Evolutionary conservation across 495 filamentous ascomycete species (phyloP), one percentile per base, ranked within the genome.

Genomic region (Daldinia bambusicola): DNA sequence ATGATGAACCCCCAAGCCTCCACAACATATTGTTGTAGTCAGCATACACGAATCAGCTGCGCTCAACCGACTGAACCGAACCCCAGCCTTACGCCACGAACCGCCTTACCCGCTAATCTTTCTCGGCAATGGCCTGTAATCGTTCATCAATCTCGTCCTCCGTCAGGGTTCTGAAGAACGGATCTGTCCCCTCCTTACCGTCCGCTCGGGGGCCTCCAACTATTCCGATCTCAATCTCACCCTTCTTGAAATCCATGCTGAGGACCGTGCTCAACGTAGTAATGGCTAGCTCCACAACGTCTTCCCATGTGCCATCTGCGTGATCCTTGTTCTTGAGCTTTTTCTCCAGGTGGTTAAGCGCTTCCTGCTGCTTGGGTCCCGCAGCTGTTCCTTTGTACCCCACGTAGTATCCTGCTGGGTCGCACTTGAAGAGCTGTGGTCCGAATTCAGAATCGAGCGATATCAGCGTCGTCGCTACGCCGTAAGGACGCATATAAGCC

Each of bases 281-380:
- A 82, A 99, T 98, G 43, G 91, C 95, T 67, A 98, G 85, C 83
- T 99, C 95, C 62, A 99, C 95, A 38, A 99, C 95, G 66, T 98
- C 95, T 83, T 98, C 92, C 96, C 96, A 98, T 81, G 83, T 90
- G 66, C 95, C 95, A 7, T 93, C 89, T 32, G 95, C 95, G 75
- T 87, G 87, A 80, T 98, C 94, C 90, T 97, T 97, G 89, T 97
- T 97, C 89, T 98, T 98, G 83, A 99, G 89, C 88, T 97, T 98
- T 91, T 98, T 98, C 88, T 99, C 95, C 58, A 99, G 85, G 77
- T 94, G 90, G 79, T 98, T 99, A 77, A 97, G 88, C 71, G 95
- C 95, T 86, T 99, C 95, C 80, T 99, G 95, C 77, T 97, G 93
- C 83, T 99, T 99, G 55, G 95, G 95, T 5, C 95, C 95, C 2